Conservation (phyloP, 2,329 filamentous ascomycete genomes). For the Didymella exigua region DNA sequence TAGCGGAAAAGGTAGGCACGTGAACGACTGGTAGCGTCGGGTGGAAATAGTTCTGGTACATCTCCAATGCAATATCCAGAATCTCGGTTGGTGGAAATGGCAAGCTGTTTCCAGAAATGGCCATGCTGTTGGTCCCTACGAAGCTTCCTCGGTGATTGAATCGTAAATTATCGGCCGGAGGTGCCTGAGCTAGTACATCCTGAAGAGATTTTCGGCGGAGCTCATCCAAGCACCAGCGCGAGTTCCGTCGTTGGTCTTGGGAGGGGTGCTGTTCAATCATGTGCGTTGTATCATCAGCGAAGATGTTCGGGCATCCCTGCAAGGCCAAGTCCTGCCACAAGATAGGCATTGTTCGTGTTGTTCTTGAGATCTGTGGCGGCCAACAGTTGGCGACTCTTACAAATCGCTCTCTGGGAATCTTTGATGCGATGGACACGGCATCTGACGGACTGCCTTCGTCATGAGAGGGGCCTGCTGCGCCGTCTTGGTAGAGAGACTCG, state of each 20-base stretch:
- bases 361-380: conserved; percentile 42
- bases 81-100: conserved; percentile 58
- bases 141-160: conserved; percentile 40
- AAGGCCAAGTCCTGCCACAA: conserved; percentile 44
- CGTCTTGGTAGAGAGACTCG: conserved; percentile 39
- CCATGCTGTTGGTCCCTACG: conserved; percentile 41
- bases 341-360: conserved; percentile 41
- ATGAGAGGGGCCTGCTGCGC: conserved; percentile 29
- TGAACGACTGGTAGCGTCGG: conserved; percentile 60
- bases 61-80: conserved; percentile 59
- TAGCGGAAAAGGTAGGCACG: conserved; percentile 59
- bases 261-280: neutral
- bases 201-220: conserved; percentile 51
- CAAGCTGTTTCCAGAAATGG: conserved; percentile 36
- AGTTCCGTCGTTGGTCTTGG: conserved; percentile 28
- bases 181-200: conserved; percentile 33
- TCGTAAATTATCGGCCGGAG: conserved; percentile 25
- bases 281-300: conserved; percentile 31
- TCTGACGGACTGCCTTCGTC: conserved; percentile 43
- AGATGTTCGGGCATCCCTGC: conserved; percentile 43
- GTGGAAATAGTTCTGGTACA: conserved; percentile 61
- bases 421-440: conserved; percentile 46
- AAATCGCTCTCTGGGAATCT: conserved; percentile 48
- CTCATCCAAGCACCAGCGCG: conserved; percentile 46
- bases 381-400: conserved; percentile 48